Conservation (phyloP, 2,329 filamentous ascomycete species). For the Claviceps spartinae region DNA sequence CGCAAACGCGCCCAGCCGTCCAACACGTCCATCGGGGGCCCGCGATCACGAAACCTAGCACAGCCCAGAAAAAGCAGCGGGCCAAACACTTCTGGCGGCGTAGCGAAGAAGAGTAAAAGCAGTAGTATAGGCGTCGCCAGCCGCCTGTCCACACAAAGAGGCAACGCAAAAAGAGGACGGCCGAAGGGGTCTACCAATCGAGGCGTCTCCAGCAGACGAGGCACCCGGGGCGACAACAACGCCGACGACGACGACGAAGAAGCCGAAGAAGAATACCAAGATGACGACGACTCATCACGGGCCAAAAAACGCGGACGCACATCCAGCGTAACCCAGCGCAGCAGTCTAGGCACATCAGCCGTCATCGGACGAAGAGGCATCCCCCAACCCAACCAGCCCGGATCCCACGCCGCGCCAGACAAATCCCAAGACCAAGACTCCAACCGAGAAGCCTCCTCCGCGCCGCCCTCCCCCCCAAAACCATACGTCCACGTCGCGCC, state of each 20-base stretch:
- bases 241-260: slow-evolving; percentile 15
- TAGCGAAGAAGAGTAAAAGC: not conserved
- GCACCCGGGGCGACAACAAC: not conserved
- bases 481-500: slow-evolving; percentile 38
- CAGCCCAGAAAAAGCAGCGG: not conserved
- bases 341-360: not conserved
- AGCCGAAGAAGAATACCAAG: slow-evolving; percentile 2
- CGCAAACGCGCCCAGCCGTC: slow-evolving; percentile 26
- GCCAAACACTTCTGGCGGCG: not conserved
- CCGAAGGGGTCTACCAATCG: not conserved
- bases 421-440: not conserved
- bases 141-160: slow-evolving; percentile 15
- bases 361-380: slow-evolving; percentile 6
- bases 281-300: not conserved
- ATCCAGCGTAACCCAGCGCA: not conserved
- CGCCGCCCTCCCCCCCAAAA: slow-evolving; percentile 16
- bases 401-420: not conserved
- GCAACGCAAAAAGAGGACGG: not conserved
- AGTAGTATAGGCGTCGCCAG: not conserved
- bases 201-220: slow-evolving; percentile 1
- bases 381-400: slow-evolving; percentile 4
- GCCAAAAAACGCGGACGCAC: not conserved
- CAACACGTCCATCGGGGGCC: slow-evolving; percentile 1
- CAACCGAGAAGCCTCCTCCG: slow-evolving; percentile 3
- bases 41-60: not conserved